Evolutionary conservation across 2,329 filamentous ascomycete species (phyloP).

Genomic region (Fusarium humuli): DNA sequence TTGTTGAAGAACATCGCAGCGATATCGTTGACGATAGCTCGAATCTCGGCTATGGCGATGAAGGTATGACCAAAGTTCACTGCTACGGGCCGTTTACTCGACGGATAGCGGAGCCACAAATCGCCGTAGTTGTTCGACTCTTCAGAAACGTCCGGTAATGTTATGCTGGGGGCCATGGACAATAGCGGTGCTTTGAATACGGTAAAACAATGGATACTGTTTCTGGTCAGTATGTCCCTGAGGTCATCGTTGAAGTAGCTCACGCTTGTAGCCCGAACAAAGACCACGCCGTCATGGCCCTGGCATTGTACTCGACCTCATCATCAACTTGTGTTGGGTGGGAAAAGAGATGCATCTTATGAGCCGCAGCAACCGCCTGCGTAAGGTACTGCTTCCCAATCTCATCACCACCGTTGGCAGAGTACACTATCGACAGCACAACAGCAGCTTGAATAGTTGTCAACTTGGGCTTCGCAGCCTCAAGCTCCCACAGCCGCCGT

Average conservation of each 20-base stretch:
- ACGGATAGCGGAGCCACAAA: not conserved
- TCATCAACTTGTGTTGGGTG: not conserved
- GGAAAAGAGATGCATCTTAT: not conserved
- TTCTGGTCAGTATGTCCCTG: accelerated
- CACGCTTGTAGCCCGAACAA: not conserved
- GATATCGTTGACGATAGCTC: not conserved
- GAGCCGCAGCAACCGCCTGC: constrained; percentile 1
- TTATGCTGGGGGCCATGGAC: not conserved
- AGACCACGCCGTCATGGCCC: not conserved
- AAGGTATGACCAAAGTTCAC: not conserved
- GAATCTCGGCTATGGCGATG: not conserved
- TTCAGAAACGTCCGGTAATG: accelerated
- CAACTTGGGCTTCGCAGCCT: not conserved
- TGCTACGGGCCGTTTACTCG: not conserved
- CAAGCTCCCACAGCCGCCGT: not conserved
- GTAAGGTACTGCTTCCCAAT: not conserved
- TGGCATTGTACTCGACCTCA: not conserved
- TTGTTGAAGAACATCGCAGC: not conserved
- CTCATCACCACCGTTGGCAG: not conserved
- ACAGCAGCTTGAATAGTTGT: not conserved
- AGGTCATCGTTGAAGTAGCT: accelerated
- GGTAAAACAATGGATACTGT: not conserved
- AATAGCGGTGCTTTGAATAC: not conserved
- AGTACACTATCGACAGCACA: not conserved
- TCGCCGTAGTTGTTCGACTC: not conserved